Conservation (phyloP, 805 yeast species). For the Candida manassasensis region DNA sequence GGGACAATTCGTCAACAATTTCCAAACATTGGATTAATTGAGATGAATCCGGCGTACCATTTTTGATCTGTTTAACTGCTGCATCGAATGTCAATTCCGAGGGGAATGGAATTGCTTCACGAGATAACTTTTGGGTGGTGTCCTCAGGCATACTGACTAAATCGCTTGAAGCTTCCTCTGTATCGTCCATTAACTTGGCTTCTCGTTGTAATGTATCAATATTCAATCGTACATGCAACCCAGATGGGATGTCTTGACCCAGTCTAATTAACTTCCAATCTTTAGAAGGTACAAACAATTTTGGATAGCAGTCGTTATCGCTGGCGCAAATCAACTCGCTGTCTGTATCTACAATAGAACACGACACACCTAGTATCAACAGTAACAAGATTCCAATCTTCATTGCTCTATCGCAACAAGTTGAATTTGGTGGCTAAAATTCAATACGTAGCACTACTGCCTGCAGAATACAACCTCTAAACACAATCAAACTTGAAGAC, state of each 20-base stretch:
- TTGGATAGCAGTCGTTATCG: slow-evolving; percentile 41
- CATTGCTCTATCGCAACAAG: too few relatives aligned
- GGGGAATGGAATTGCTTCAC: not conserved
- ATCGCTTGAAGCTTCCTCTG: slow-evolving; percentile 5
- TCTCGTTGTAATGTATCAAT: slow-evolving; percentile 66
- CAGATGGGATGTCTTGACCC: slow-evolving; percentile 78
- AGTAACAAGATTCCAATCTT: slow-evolving; percentile 1
- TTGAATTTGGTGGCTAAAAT: too few relatives aligned
- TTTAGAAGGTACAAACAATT: slow-evolving; percentile 53
- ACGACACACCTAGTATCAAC: not conserved
- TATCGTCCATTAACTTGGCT: slow-evolving; percentile 51
- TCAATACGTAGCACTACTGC: too few relatives aligned
- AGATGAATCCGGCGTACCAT: slow-evolving; percentile 12
- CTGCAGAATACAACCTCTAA: too few relatives aligned
- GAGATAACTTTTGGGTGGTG: too few relatives aligned
- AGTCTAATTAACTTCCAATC: slow-evolving; percentile 68
- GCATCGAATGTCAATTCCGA: slow-evolving; percentile 1
- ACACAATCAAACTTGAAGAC: too few relatives aligned
- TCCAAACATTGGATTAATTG: slow-evolving; percentile 32
- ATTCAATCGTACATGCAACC: slow-evolving; percentile 71
- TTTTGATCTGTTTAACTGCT: slow-evolving; percentile 10
- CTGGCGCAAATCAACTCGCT: slow-evolving; percentile 1
- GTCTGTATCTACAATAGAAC: slow-evolving; percentile 1
- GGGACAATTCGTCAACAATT: slow-evolving; percentile 54
- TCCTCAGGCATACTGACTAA: too few relatives aligned